Evolutionary conservation across 23 red algal genomes (phyloP).

Genomic region (Cyanidium caldarium): DNA sequence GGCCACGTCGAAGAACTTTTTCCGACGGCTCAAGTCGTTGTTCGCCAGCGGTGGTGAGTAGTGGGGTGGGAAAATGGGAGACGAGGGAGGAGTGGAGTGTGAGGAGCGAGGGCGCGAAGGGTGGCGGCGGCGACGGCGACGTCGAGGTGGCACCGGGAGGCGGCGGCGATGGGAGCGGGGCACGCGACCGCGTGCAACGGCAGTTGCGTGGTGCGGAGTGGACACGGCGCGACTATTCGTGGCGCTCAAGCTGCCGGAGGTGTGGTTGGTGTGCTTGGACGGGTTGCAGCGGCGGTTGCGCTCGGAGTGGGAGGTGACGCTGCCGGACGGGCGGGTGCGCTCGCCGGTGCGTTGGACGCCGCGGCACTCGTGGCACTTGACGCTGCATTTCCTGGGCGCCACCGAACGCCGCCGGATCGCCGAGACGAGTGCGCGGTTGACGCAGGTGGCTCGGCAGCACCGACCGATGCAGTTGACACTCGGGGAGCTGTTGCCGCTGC

Average conservation of each 20-base stretch:
- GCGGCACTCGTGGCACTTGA: constrained; percentile 3
- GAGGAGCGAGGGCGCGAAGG: background rate
- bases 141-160: background rate
- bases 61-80: background rate
- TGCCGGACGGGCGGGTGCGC: background rate
- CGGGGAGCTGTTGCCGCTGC: background rate
- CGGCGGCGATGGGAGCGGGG: background rate
- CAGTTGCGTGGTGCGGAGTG: background rate
- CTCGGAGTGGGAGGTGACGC: background rate
- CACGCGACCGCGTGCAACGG: background rate
- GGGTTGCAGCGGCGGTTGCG: background rate
- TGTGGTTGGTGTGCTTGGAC: background rate
- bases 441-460: background rate
- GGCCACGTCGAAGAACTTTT: background rate
- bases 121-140: background rate
- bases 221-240: background rate
- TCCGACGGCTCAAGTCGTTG: constrained; percentile 5
- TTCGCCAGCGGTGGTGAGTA: background rate
- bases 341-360: background rate
- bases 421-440: background rate
- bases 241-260: background rate
- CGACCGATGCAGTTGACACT: background rate
- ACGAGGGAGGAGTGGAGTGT: background rate
- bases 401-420: background rate
- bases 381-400: background rate